Percentiles rank a stretch among this genome's conserved stretches.
These are phyloP conservation scores for Schwanniomyces etchellsii DNA, from an alignment of 1,139 yeast genomes.

Conservation along the genomic window DNA sequence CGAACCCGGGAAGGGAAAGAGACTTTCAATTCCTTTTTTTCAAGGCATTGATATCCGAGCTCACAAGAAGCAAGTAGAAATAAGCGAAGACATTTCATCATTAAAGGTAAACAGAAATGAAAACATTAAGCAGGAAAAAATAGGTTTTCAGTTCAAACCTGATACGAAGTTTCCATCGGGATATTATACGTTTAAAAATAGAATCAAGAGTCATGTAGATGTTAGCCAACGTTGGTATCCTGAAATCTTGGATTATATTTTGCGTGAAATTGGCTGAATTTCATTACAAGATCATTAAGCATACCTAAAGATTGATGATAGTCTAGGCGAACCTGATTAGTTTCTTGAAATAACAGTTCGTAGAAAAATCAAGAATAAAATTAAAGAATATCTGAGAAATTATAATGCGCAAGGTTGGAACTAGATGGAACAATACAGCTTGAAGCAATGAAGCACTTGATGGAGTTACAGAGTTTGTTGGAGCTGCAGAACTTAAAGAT, in stretches of 20 bases:
- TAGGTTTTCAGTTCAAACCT: conserved; percentile 48
- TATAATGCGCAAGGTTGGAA: too few relatives aligned
- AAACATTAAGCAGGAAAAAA: conserved; percentile 31
- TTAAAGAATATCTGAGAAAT: too few relatives aligned
- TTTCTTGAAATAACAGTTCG: too few relatives aligned
- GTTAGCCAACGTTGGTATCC: conserved; percentile 66
- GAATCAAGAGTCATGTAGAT: conserved; percentile 63
- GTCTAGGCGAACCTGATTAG: too few relatives aligned
- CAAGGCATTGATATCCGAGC: conserved; percentile 48
- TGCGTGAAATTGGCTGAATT: conserved; percentile 1
- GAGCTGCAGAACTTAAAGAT: too few relatives aligned
- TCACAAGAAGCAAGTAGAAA: conserved; percentile 25
- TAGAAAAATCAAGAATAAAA: too few relatives aligned
- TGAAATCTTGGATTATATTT: conserved; percentile 33
- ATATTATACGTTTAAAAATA: conserved; percentile 54
- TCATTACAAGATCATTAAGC: too few relatives aligned
- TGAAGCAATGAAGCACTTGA: too few relatives aligned
- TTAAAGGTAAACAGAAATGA: conserved; percentile 33
- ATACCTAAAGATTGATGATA: too few relatives aligned
- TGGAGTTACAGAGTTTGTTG: too few relatives aligned
- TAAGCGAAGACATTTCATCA: conserved; percentile 27
- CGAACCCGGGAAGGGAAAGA: conserved; percentile 43
- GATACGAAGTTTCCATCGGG: conserved; percentile 47
- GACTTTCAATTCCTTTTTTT: conserved; percentile 51
- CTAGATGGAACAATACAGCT: too few relatives aligned